Evolutionary conservation across 2,329 filamentous ascomycete species (phyloP).

Genomic region (Ophiobolus disseminans): DNA sequence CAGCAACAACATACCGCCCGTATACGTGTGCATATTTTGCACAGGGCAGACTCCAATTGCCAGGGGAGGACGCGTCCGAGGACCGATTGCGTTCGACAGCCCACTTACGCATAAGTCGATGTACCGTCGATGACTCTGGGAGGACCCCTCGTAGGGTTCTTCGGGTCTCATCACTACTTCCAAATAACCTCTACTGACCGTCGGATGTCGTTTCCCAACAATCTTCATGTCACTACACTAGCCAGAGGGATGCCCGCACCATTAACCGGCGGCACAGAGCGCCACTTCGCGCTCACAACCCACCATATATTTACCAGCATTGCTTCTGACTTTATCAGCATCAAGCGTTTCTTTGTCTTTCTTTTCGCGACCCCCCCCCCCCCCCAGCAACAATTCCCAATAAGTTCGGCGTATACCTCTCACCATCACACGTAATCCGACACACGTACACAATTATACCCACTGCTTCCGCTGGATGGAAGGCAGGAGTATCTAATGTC

Average conservation of each 20-base stretch:
- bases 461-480: not conserved
- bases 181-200: too few relatives aligned
- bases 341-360: not conserved
- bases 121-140: conserved; percentile 29
- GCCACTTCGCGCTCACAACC: not conserved
- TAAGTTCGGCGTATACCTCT: not conserved
- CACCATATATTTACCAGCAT: not conserved
- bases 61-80: conserved; percentile 15
- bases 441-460: not conserved
- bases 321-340: not conserved
- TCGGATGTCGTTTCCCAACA: too few relatives aligned
- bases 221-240: too few relatives aligned
- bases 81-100: conserved; percentile 30
- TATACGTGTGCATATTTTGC: conserved; percentile 51
- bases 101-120: conserved; percentile 42
- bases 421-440: not conserved
- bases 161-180: not conserved
- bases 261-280: not conserved
- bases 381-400: not conserved
- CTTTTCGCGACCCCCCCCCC: not conserved
- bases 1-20: conserved; percentile 52
- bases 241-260: not conserved
- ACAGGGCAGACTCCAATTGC: conserved; percentile 35
- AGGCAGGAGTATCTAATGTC: not conserved
- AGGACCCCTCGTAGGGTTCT: not conserved